phyloP scores from a whole-genome alignment of 208 protist genomes.

The Perkinsela sp. region DNA sequence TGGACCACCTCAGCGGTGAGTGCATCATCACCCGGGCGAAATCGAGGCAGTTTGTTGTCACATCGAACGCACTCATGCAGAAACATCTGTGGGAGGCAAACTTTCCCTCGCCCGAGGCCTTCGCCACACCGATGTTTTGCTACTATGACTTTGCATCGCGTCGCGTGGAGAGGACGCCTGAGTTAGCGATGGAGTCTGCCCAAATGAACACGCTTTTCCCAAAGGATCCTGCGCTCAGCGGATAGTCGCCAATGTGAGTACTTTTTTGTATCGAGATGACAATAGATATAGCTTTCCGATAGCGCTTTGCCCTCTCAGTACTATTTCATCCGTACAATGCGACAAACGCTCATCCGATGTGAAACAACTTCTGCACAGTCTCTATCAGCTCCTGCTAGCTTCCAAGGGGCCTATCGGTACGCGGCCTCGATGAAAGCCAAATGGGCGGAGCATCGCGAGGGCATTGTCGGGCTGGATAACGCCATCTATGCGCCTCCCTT shows the following conservation, averaged over 20 bases:
- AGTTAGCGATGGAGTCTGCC: not conserved
- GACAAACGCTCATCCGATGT: no score
- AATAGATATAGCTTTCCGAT: not conserved
- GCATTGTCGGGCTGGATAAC: no score
- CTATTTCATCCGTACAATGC: not conserved
- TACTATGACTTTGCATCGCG: slow-evolving; percentile 41
- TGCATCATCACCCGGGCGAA: slow-evolving; percentile 37
- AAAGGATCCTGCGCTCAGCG: no score
- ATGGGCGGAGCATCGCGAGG: no score
- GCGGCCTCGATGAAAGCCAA: no score
- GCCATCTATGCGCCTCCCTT: no score
- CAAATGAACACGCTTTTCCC: not conserved
- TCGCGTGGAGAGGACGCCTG: not conserved
- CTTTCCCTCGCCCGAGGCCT: slow-evolving; percentile 53
- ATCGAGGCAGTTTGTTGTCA: slow-evolving; percentile 44
- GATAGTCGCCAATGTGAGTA: not conserved
- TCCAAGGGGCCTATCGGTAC: no score
- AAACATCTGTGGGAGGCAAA: slow-evolving; percentile 38
- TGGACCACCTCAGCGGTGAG: slow-evolving; percentile 45
- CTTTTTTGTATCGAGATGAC: not conserved
- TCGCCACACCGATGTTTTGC: slow-evolving; percentile 20
- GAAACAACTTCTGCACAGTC: no score
- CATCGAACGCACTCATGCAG: slow-evolving; percentile 27
- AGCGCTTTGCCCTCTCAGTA: not conserved
- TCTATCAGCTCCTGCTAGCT: no score